Evolutionary conservation across 2,329 filamentous ascomycete species (phyloP), one percentile per base, ranked within the genome.

Genomic region (Coniochaeta ligniaria): DNA sequence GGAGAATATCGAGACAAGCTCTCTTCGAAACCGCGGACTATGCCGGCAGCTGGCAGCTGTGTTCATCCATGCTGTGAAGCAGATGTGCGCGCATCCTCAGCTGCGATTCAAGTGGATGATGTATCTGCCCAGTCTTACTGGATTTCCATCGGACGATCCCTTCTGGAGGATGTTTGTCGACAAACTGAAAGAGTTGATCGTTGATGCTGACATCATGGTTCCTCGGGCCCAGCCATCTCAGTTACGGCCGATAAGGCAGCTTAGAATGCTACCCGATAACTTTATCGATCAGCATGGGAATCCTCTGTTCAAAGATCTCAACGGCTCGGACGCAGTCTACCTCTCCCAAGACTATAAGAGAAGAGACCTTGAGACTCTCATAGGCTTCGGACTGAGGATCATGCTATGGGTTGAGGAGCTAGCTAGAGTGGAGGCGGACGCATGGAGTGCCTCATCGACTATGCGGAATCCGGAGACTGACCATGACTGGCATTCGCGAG

Each of bases 71-170:
- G 77, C 75, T 0, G 67, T 79, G 1, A 60, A 67, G 7, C 62
- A 76, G 50, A 72, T 82, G 28, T 78, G 73, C 63, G 24, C 72
- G 1, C 71, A 78, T 55, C 58, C 66, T 1, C 67, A 63, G 0
- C 67, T 81, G 2, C 70, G 69, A 45, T 81, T 76, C 60, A 64
- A 69, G 4, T 82, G 79, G 80, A 75, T 77, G 73, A 67, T 70
- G 57, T 82, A 75, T 62, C 67, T 82, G 1, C 79, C 79, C 0
- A 65, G 67, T 2, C 52, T 63, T 9, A 57, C 63, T 0, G 59
- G 61, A 1, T 63, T 66, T 4, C 63, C 65, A 3, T 69, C 67
- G 64, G 68, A 66, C 24, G 24, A 26, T 22, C n/a, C n/a, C 1
- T 68, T 72, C 35, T 75, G 72, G 70, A 55, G 1, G 0, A 41